phyloP scores from a whole-genome alignment of 805 yeast species.

The Yarrowia porcina region DNA sequence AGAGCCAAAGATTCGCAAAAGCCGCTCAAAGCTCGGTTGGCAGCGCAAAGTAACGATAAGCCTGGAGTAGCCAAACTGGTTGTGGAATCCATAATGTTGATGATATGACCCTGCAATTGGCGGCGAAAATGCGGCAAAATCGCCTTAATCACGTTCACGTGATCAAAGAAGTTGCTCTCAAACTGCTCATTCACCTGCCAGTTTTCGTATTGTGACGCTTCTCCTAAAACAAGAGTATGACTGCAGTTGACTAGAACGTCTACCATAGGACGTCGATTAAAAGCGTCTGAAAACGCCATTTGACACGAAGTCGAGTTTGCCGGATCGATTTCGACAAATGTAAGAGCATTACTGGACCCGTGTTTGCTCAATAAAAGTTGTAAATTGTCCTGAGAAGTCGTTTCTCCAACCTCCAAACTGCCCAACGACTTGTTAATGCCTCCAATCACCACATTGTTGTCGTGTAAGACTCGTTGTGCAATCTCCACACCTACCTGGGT shows the following conservation, averaged over 20 bases:
- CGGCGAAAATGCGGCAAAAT: constrained; percentile 14
- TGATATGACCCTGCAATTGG: constrained; percentile 14
- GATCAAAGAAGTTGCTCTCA: constrained; percentile 13
- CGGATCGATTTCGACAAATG: constrained; percentile 13
- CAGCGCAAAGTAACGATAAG: background rate
- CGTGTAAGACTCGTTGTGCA: constrained; percentile 1
- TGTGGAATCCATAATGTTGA: constrained; percentile 12
- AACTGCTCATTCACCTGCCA: constrained; percentile 24
- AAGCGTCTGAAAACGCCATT: constrained; percentile 19
- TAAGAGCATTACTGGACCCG: background rate
- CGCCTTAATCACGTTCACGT: constrained; percentile 17
- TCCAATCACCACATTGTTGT: background rate
- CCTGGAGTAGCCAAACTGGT: constrained; percentile 2
- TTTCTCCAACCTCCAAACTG: constrained; percentile 2
- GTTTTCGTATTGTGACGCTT: background rate
- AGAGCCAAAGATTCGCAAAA: constrained; percentile 6
- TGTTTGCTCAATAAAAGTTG: background rate
- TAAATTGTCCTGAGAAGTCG: background rate
- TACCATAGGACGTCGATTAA: background rate
- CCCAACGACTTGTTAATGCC: constrained; percentile 2
- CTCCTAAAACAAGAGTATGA: background rate
- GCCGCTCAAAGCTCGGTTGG: constrained; percentile 10
- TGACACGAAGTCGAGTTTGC: constrained; percentile 8
- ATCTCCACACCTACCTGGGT: constrained; percentile 20
- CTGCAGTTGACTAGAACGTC: constrained; percentile 12